A percentile compares a stretch with the other conserved stretches of the same genome.
Conservation (phyloP, 75 land plant genomes). For the Picea sitchensis region DNA sequence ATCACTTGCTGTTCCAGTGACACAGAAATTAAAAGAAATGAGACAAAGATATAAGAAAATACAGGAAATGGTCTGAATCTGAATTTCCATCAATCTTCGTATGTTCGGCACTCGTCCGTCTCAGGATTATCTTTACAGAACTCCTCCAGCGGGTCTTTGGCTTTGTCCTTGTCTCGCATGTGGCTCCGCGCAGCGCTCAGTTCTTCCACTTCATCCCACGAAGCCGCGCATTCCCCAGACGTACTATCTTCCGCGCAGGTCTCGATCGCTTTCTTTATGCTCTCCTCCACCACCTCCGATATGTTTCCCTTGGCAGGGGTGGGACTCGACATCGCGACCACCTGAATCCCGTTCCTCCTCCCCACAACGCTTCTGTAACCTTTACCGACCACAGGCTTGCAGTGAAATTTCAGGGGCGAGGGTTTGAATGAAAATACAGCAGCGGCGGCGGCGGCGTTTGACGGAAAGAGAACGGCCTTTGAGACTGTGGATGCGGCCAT, state of each 20-base stretch:
- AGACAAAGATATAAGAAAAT: no score
- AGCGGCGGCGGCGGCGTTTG: no score
- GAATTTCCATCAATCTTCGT: conserved; percentile 53
- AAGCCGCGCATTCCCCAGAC: conserved; percentile 87
- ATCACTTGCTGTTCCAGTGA: no score
- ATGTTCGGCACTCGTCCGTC: conserved; percentile 94
- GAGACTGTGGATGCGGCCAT: no score
- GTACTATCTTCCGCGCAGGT: conserved; percentile 47
- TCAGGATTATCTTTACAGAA: conserved; percentile 95
- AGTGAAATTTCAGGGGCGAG: no score
- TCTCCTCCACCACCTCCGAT: conserved; percentile 60
- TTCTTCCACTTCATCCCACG: conserved; percentile 99
- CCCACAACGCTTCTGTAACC: neutral
- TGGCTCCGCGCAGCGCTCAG: conserved; percentile 75
- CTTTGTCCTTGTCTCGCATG: conserved; percentile 31
- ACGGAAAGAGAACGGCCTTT: no score
- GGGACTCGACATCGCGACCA: conserved; percentile 4
- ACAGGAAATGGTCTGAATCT: no score
- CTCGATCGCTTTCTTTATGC: conserved; percentile 73
- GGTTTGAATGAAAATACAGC: no score
- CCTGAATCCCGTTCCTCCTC: neutral
- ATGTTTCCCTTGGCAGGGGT: conserved; percentile 14
- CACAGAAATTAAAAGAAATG: no score
- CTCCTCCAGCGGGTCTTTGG: conserved; percentile 68
- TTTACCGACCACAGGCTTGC: no score